Evolutionary conservation across 176 grass and related monocot species (phyloP).

Genomic region (bread wheat (Triticum aestivum)): DNA sequence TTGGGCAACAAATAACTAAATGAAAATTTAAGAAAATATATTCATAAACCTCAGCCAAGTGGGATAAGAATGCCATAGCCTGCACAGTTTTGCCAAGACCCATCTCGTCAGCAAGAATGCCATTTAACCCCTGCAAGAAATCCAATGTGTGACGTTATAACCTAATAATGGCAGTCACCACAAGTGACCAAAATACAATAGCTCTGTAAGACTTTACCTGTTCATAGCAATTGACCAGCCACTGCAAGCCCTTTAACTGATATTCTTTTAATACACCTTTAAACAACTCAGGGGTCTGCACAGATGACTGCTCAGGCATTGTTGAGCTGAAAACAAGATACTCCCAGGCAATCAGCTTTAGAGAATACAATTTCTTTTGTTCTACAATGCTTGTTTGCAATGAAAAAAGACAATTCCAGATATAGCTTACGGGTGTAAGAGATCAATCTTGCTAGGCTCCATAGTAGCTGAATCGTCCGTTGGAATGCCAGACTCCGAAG

Average conservation of each 20-base stretch:
- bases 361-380: conserved; percentile 6
- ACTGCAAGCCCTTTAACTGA: conserved; percentile 96
- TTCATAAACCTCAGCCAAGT: conserved; percentile 93
- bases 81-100: conserved; percentile 99
- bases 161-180: not conserved
- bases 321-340: conserved; percentile 79
- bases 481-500: conserved; percentile 47
- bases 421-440: conserved; percentile 90
- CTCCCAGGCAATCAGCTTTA: conserved; percentile 9
- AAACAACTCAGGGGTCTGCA: conserved; percentile 91
- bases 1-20: not conserved
- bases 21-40: conserved; percentile 25
- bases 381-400: conserved; percentile 3
- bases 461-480: conserved; percentile 54
- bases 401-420: not conserved
- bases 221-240: conserved; percentile 99
- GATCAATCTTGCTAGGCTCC: conserved; percentile 79
- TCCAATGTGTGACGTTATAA: conserved; percentile 14
- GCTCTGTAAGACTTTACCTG: conserved; percentile 58
- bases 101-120: conserved; percentile 99
- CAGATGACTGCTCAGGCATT: conserved; percentile 94
- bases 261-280: conserved; percentile 98
- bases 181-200: not conserved
- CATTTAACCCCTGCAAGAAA: conserved; percentile 83
- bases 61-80: conserved; percentile 97